phyloP scores from a whole-genome alignment of 208 protist species.

The Leptomonas seymouri region DNA sequence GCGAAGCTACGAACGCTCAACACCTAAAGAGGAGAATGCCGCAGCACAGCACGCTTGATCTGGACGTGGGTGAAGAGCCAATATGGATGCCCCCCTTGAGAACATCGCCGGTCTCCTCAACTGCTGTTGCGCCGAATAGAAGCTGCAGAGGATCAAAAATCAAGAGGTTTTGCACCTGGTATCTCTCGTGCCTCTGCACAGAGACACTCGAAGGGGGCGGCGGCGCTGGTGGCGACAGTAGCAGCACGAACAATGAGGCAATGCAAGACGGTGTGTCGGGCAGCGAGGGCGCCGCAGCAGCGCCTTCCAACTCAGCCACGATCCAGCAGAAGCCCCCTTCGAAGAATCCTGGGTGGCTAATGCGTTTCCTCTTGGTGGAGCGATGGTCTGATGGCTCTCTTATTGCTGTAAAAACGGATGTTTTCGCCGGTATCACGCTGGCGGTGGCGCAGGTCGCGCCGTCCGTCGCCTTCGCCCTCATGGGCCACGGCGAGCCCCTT shows the following conservation, averaged over 20 bases:
- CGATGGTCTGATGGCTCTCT: conserved; percentile 52
- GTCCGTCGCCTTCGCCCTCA: conserved; percentile 54
- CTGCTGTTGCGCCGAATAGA: not conserved
- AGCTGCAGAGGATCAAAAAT: conserved; percentile 9
- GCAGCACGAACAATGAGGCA: not conserved
- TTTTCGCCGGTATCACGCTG: conserved; percentile 55
- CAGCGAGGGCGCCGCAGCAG: not conserved
- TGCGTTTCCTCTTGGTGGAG: conserved; percentile 47
- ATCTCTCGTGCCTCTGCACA: conserved; percentile 42
- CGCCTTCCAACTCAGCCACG: too few relatives aligned
- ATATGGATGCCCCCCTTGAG: not conserved
- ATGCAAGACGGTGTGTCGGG: not conserved
- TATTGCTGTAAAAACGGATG: conserved; percentile 47
- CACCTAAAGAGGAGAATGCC: not conserved
- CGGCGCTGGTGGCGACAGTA: not conserved
- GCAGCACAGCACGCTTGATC: not conserved
- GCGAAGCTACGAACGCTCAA: not conserved
- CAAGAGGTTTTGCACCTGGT: conserved; percentile 29
- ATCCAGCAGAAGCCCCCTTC: not conserved
- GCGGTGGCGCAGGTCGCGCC: conserved; percentile 55
- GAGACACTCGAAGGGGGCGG: conserved; percentile 19
- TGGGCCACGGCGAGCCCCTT: conserved; percentile 47
- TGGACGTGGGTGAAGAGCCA: conserved; percentile 9
- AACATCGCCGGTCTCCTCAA: not conserved
- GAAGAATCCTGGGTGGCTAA: conserved; percentile 22